Evolutionary conservation across 352 stramenopile species (phyloP).

Genomic region (Globisporangium yorkense): DNA sequence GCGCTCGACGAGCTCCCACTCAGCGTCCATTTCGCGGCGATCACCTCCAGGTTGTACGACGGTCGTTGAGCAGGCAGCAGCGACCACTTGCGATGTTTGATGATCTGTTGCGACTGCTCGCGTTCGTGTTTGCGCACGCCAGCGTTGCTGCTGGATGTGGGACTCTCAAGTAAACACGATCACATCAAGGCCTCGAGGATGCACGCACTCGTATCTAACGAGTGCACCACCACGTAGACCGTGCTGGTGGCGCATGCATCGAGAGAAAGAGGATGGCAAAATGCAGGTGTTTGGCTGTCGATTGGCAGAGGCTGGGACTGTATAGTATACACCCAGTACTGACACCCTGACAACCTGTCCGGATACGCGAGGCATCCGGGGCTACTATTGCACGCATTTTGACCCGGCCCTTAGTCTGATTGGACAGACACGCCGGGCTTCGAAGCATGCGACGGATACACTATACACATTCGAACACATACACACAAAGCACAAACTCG

Average conservation of each 20-base stretch:
- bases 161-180: no score
- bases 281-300: slow-evolving; percentile 50
- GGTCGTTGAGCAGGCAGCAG: no score
- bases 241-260: no score
- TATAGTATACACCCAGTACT: slow-evolving; percentile 55
- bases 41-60: no score
- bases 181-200: no score
- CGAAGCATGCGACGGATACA: slow-evolving; percentile 61
- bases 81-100: no score
- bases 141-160: no score
- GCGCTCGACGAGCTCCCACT: slow-evolving; percentile 19
- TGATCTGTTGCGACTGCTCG: no score
- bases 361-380: background rate
- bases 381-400: slow-evolving; percentile 75
- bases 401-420: slow-evolving; percentile 90
- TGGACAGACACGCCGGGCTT: slow-evolving; percentile 84
- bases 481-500: slow-evolving; percentile 2
- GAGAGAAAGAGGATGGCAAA: background rate
- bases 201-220: no score
- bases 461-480: slow-evolving; percentile 5
- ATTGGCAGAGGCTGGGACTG: slow-evolving; percentile 86
- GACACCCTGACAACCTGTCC: slow-evolving; percentile 72
- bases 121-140: no score
- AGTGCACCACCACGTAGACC: no score
- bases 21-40: slow-evolving; percentile 15